A percentile compares a stretch with the other conserved stretches of the same genome.
These are phyloP conservation scores for Neopestalotiopsis rosae DNA, from an alignment of 2,329 filamentous ascomycete species.

Conservation along the genomic window DNA sequence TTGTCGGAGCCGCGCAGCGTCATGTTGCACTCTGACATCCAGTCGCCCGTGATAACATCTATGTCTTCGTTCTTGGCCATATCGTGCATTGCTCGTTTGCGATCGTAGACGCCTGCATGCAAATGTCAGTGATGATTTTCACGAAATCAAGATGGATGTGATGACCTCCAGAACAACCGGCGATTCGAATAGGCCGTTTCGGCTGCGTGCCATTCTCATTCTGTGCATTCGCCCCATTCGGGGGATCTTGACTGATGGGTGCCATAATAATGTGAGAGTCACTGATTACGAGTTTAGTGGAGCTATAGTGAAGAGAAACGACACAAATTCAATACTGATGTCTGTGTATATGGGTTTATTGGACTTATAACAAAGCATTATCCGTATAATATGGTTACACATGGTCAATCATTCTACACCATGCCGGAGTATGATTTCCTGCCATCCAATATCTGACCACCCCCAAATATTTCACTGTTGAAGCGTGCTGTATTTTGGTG, in stretches of 20 bases:
- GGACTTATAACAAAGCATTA: neutral
- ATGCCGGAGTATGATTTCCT: neutral
- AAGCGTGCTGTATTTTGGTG: neutral
- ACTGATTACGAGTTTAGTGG: neutral
- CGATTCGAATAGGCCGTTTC: neutral
- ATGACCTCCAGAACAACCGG: neutral
- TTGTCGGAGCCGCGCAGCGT: conserved; percentile 13
- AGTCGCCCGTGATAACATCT: conserved; percentile 19
- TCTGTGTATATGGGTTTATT: neutral
- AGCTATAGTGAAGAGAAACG: neutral
- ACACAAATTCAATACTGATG: neutral
- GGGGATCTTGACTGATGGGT: conserved; percentile 1
- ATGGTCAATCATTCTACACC: neutral
- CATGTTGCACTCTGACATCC: conserved; percentile 21
- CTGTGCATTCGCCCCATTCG: neutral
- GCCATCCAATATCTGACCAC: neutral
- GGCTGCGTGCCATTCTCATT: neutral
- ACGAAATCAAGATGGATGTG: neutral
- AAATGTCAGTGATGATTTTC: neutral
- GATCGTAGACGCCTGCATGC: conserved; percentile 43
- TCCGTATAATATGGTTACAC: neutral
- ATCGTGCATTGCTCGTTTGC: conserved; percentile 43
- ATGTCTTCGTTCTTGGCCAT: conserved; percentile 38
- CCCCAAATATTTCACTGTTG: neutral
- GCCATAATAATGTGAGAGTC: neutral